Base-by-base conservation (phyloP, 768 basidiomycete species). In the Polyporus arcularius region DNA sequence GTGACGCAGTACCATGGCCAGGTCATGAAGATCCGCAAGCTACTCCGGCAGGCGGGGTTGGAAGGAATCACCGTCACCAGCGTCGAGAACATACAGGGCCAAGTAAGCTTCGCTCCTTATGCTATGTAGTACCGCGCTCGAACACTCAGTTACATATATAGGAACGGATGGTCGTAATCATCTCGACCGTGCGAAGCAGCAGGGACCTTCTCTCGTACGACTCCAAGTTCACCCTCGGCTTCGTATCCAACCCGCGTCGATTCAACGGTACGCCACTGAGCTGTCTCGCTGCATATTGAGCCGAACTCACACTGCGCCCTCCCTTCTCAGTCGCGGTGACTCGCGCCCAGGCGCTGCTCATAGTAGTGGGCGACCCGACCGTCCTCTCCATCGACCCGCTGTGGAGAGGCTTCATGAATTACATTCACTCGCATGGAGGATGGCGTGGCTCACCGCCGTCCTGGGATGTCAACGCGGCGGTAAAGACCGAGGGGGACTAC, bases 401-500 rank as follows among this genome's bases (percentile, higher is more conserved):
- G 1, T 88, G 87, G 87, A 74, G 83, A 9, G 67, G 69, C 0
- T 87, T 89, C 77, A 67, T 89, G 58, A 85, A 85, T 68, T 85
- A 81, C 64, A 75, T 87, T 26, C 70, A 83, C 61, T 40, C 55
- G 12, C 71, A 75, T 50, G 77, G 80, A 1, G 87, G 87, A 0
- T 86, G 84, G 83, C 78, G 60, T 18, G 87, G 86, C 16, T 70
- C 70, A 40, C 54, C 55, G 35, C 69, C 70, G 1, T 52, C 47
- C 0, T 73, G 71, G 71, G 65, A 73, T 61, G 78, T 82, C 0
- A 59, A 60, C 0, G 76, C 71, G 4, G 66, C 76, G 5, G 75
- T 82, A 0, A 65, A 75, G n/a, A 72, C 72, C 53, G 69, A 67
- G 12, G 82, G 75, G 3, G 75, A 72, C 6, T 84, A 83, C 54